phyloP scores from a whole-genome alignment of 1,139 yeast genomes.

The Zhuliangozyma blackwelliae region DNA sequence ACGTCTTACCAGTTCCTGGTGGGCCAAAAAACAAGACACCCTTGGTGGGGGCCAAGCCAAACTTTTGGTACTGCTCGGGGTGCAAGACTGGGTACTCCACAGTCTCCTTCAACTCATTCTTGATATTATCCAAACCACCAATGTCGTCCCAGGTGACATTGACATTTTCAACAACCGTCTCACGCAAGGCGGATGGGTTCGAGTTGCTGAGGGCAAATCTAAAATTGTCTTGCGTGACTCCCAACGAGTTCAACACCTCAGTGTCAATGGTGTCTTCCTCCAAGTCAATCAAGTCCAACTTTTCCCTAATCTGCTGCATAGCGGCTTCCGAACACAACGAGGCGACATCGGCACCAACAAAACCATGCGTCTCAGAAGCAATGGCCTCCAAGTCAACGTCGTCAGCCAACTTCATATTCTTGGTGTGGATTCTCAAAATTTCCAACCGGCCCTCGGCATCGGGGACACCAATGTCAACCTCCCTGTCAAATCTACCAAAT shows the following conservation, averaged over 20 bases:
- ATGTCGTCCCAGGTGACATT: slow-evolving; percentile 98
- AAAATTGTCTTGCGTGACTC: slow-evolving; percentile 98
- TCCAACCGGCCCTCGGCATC: slow-evolving; percentile 98
- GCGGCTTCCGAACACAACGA: slow-evolving; percentile 99
- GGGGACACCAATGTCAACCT: slow-evolving; percentile 98
- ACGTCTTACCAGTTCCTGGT: slow-evolving; percentile 99
- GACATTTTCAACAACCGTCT: slow-evolving; percentile 97
- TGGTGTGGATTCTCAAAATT: slow-evolving; percentile 79
- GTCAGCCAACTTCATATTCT: slow-evolving; percentile 93
- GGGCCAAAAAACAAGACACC: slow-evolving; percentile 99
- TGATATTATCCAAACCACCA: slow-evolving; percentile 94
- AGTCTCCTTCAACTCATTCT: slow-evolving; percentile 95
- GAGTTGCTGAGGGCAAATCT: slow-evolving; percentile 96
- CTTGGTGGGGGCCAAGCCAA: slow-evolving; percentile 94
- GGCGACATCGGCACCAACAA: slow-evolving; percentile 82
- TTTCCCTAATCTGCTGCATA: slow-evolving; percentile 90
- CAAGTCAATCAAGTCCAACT: slow-evolving; percentile 96
- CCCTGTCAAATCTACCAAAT: slow-evolving; percentile 98
- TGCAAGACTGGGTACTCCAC: slow-evolving; percentile 98
- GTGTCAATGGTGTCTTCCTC: slow-evolving; percentile 99
- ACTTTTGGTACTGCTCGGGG: slow-evolving; percentile 97
- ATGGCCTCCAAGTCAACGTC: slow-evolving; percentile 95
- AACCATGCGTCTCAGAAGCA: slow-evolving; percentile 81
- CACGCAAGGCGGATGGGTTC: slow-evolving; percentile 98
- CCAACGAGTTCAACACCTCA: slow-evolving; percentile 91